A percentile compares a stretch with the other conserved stretches of the same genome.
Evolutionary conservation across 2,329 filamentous ascomycete genomes (phyloP).

Genomic region (Fusarium guadeloupense): DNA sequence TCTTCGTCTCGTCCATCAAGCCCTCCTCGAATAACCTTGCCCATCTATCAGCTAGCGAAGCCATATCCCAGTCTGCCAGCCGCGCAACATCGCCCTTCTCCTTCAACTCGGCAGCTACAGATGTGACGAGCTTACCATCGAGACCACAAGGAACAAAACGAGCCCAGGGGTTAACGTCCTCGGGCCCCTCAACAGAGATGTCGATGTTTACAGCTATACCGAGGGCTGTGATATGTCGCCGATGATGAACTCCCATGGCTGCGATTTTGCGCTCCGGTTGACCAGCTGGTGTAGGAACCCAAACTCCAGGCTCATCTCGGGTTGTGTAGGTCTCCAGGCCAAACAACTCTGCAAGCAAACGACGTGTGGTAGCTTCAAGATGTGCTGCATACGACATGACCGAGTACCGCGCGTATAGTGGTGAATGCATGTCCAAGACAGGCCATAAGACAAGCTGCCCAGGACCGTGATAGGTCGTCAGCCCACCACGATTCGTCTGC

Average conservation of each 20-base stretch:
- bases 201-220: slow-evolving; percentile 84
- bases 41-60: slow-evolving; percentile 46
- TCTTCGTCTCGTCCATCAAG: slow-evolving; percentile 41
- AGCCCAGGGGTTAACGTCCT: slow-evolving; percentile 61
- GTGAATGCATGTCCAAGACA: slow-evolving; percentile 78
- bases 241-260: slow-evolving; percentile 89
- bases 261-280: slow-evolving; percentile 76
- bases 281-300: slow-evolving; percentile 59
- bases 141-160: slow-evolving; percentile 93
- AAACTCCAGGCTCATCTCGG: slow-evolving; percentile 86
- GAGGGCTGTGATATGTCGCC: slow-evolving; percentile 83
- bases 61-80: slow-evolving; percentile 41
- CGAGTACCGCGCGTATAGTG: slow-evolving; percentile 65
- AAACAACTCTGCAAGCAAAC: slow-evolving; percentile 65
- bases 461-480: slow-evolving; percentile 94
- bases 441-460: slow-evolving; percentile 95
- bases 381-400: slow-evolving; percentile 81
- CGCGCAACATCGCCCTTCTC: slow-evolving; percentile 17
- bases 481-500: slow-evolving; percentile 82
- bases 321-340: slow-evolving; percentile 66
- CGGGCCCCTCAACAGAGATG: slow-evolving; percentile 60
- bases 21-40: slow-evolving; percentile 49
- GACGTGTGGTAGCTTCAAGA: slow-evolving; percentile 80
- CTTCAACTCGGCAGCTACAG: slow-evolving; percentile 65
- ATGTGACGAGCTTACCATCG: slow-evolving; percentile 81